Percentiles rank a stretch among this genome's conserved stretches.
Conservation (phyloP, 2,329 filamentous ascomycete genomes). For the Exophiala sp. region DNA sequence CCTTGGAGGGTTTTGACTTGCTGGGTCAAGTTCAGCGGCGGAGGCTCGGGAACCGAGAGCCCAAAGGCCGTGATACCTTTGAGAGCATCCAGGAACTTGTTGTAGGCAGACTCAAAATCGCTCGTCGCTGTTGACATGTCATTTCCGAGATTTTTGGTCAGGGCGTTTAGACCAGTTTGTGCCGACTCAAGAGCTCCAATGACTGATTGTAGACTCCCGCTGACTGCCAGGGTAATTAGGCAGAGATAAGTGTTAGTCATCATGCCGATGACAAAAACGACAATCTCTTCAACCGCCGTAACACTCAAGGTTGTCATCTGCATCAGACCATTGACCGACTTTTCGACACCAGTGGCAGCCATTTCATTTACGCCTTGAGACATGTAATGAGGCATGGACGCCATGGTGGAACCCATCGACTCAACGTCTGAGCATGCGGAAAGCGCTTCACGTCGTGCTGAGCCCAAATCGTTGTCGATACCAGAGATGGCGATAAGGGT, state of each 20-base stretch:
- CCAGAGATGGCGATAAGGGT: constrained; percentile 68
- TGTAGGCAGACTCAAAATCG: constrained; percentile 51
- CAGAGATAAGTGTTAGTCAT: constrained; percentile 86
- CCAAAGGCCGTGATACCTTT: constrained; percentile 37
- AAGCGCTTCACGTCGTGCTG: constrained; percentile 73
- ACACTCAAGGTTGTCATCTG: constrained; percentile 70
- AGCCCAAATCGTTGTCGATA: constrained; percentile 66
- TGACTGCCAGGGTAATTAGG: constrained; percentile 74
- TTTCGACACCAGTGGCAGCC: constrained; percentile 71
- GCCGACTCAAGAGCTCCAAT: constrained; percentile 57
- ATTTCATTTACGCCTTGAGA: constrained; percentile 81
- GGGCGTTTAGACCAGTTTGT: constrained; percentile 54
- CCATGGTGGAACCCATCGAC: constrained; percentile 88
- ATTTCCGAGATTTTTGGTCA: constrained; percentile 41
- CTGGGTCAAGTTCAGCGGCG: constrained; percentile 58
- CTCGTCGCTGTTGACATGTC: constrained; percentile 40
- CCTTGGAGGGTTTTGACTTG: constrained; percentile 61
- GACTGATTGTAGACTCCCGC: constrained; percentile 68
- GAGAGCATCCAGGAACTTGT: constrained; percentile 50
- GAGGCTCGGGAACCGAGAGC: constrained; percentile 44
- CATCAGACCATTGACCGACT: constrained; percentile 73
- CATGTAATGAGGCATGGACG: constrained; percentile 96
- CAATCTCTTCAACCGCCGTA: constrained; percentile 76
- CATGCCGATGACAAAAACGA: constrained; percentile 89
- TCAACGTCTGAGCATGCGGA: constrained; percentile 89